Evolutionary conservation across 495 filamentous ascomycete species (phyloP), one percentile per base, ranked within the genome.

Genomic region (Pyrenula massariospora): DNA sequence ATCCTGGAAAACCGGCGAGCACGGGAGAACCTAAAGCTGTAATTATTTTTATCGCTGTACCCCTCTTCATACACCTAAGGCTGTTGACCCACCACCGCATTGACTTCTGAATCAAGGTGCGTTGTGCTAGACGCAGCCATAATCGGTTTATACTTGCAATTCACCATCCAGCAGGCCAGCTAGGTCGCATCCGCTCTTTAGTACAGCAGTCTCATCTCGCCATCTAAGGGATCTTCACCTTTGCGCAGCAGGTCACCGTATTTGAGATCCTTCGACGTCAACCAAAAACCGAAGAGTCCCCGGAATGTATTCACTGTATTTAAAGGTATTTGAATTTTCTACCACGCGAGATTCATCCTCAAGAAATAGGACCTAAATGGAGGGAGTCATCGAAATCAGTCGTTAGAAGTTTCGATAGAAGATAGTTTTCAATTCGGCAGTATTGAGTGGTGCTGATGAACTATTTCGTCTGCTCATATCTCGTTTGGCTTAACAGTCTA

Each of bases 1-100:
- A 86, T 84, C 70, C 78, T 85, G 55, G 84, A 77, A 58, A 83
- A 80, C 54, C 86, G 84, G 84, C 56, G 57, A 24, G 59, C 56
- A n/a, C 57, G 60, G 42, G 66, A 66, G 51, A 54, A 63, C 22
- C 48, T 58, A 25, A 62, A 68, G 53, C 47, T 68, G n/a, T 63
- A 68, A 21, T 62, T 31, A 54, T 68, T 51, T 64, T 62, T 22
- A 60, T 66, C 20, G 64, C 63, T 10, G 63, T 65, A 63, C n/a
- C n/a, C n/a, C n/a, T n/a, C n/a, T n/a, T n/a, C n/a, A n/a, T n/a
- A n/a, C n/a, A n/a, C n/a, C n/a, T n/a, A n/a, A n/a, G n/a, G n/a
- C n/a, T n/a, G 31, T 15, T 42, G 15, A 42, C 31, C 31, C 31
- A 15, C 31, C 31, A 15, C 10, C n/a, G 12, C 21, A n/a, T n/a